A percentile compares a stretch with the other conserved stretches of the same genome.
Evolutionary conservation across 495 filamentous ascomycete genomes (phyloP).

Genomic region (Talaromyces adpressus): DNA sequence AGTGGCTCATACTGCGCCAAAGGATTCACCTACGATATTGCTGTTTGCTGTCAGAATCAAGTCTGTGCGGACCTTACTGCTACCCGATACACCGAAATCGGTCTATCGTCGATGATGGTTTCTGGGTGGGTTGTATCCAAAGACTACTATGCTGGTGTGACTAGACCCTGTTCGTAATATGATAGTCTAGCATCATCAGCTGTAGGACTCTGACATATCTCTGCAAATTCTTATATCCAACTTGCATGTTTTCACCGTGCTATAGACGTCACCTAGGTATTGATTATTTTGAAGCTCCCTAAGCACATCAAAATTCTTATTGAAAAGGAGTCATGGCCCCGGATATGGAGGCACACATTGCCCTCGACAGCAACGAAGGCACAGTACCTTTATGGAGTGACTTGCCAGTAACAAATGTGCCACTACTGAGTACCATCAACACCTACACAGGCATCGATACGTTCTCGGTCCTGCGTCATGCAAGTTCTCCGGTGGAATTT

Average conservation of each 20-base stretch:
- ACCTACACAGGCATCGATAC: no score
- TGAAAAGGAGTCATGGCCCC: no score
- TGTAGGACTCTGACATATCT: not conserved
- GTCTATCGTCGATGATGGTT: not conserved
- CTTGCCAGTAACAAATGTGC: no score
- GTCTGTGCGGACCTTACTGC: not conserved
- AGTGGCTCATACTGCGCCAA: not conserved
- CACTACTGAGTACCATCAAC: no score
- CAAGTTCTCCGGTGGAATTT: no score
- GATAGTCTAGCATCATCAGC: not conserved
- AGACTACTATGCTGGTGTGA: not conserved
- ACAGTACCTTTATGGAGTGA: no score
- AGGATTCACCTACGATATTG: not conserved
- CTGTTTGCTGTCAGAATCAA: not conserved
- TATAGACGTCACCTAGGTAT: no score
- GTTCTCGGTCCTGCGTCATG: no score
- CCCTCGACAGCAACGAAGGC: no score
- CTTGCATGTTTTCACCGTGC: not conserved
- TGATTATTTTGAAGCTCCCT: no score
- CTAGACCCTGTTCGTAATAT: not conserved
- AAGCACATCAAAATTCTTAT: no score
- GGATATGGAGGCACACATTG: no score
- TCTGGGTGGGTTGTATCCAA: not conserved
- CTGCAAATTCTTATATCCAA: not conserved
- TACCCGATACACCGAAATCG: not conserved